phyloP scores from a whole-genome alignment of 2,329 filamentous ascomycete species.

The Bipolaris victoriae region DNA sequence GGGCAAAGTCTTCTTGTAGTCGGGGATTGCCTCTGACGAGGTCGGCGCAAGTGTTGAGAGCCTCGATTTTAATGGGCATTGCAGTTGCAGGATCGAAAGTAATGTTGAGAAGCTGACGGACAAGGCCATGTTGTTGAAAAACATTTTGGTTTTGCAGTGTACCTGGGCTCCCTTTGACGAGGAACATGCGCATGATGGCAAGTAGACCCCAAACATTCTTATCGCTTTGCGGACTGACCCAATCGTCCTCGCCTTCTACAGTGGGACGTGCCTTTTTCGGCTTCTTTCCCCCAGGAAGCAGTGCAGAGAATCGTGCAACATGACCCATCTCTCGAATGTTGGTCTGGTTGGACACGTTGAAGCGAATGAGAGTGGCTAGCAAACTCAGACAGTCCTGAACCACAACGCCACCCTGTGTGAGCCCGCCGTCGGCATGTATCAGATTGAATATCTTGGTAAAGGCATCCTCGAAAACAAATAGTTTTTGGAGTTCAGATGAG shows the following conservation, averaged over 20 bases:
- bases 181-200: constrained; percentile 83
- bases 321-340: constrained; percentile 91
- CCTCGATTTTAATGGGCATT: constrained; percentile 82
- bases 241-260: constrained; percentile 67
- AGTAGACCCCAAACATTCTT: constrained; percentile 92
- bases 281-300: constrained; percentile 68
- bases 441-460: constrained; percentile 87
- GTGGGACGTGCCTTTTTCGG: constrained; percentile 61
- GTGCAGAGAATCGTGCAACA: constrained; percentile 71
- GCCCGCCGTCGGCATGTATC: constrained; percentile 79
- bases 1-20: constrained; percentile 88
- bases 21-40: constrained; percentile 80
- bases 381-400: constrained; percentile 94
- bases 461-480: constrained; percentile 93
- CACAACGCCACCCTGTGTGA: constrained; percentile 81
- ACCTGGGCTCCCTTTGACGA: constrained; percentile 78
- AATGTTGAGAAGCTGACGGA: constrained; percentile 79
- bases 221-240: constrained; percentile 78
- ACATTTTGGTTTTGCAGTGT: constrained; percentile 83
- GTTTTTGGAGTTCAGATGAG: constrained; percentile 88
- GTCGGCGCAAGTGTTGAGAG: constrained; percentile 83
- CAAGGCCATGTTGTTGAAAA: constrained; percentile 82
- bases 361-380: constrained; percentile 82
- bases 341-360: constrained; percentile 91
- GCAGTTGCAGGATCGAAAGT: constrained; percentile 78